phyloP scores from a whole-genome alignment of 805 yeast genomes.

The Wickerhamomyces bovis region DNA sequence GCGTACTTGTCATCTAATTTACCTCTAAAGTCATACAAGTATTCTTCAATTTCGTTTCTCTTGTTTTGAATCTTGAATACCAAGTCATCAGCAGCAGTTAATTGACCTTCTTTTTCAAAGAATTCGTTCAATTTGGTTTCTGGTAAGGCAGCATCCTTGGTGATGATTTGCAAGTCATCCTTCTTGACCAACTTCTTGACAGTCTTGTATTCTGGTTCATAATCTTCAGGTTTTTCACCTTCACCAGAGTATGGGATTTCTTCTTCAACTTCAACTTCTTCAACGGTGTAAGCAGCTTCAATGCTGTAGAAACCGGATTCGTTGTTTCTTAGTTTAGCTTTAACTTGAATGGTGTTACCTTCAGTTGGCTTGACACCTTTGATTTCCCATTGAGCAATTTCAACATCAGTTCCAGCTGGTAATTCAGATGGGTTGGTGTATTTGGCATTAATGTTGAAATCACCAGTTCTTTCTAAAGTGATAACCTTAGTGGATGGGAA shows the following conservation, averaged over 20 bases:
- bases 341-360: constrained; percentile 79
- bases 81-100: constrained; percentile 87
- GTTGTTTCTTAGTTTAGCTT: constrained; percentile 93
- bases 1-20: constrained; percentile 90
- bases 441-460: constrained; percentile 79
- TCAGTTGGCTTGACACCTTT: constrained; percentile 77
- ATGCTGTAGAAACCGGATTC: constrained; percentile 93
- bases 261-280: constrained; percentile 86
- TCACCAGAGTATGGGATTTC: constrained; percentile 64
- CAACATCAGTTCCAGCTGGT: constrained; percentile 57
- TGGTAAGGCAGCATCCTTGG: constrained; percentile 58
- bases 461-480: constrained; percentile 86
- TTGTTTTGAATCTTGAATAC: constrained; percentile 98
- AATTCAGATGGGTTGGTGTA: constrained; percentile 72
- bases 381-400: constrained; percentile 81
- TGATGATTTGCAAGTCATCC: constrained; percentile 62
- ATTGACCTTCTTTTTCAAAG: constrained; percentile 77
- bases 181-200: constrained; percentile 94
- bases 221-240: constrained; percentile 73
- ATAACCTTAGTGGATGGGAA: constrained; percentile 95
- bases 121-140: constrained; percentile 48
- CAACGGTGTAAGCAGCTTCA: constrained; percentile 92
- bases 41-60: constrained; percentile 97
- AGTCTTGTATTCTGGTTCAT: constrained; percentile 79
- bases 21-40: constrained; percentile 95